These are phyloP conservation scores for Sphagnum magellanicum DNA, from an alignment of 228 moss, liverwort and hornwort genomes.

Conservation along the genomic window DNA sequence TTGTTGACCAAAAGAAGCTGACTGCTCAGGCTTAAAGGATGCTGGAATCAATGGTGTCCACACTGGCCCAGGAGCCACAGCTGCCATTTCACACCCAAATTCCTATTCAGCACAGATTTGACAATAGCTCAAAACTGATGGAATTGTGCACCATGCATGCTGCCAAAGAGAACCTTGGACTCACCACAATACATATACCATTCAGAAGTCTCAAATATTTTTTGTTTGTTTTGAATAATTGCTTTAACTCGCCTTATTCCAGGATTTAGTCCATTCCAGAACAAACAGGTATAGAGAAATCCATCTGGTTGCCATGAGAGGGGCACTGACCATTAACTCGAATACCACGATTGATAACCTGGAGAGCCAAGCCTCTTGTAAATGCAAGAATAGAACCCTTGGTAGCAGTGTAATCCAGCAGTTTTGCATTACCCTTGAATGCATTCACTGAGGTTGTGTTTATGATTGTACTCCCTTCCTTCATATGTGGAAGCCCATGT, in stretches of 20 bases:
- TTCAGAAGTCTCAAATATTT: no score
- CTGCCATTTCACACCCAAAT: conserved; percentile 13
- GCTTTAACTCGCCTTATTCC: no score
- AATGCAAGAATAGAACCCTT: conserved; percentile 84
- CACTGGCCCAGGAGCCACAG: conserved; percentile 83
- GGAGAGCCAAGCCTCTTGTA: conserved; percentile 61
- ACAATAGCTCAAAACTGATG: no score
- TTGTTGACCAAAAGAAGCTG: conserved; percentile 53
- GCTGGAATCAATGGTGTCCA: conserved; percentile 85
- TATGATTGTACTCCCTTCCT: conserved; percentile 64
- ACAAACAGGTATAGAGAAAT: no score
- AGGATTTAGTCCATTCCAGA: no score
- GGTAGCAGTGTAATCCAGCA: conserved; percentile 79
- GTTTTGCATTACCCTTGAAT: conserved; percentile 63
- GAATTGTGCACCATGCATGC: no score
- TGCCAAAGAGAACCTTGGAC: no score
- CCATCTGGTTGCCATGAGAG: no score
- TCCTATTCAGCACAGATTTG: no score
- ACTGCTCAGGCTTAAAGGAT: conserved; percentile 40
- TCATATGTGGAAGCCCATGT: conserved; percentile 66
- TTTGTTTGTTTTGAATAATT: no score
- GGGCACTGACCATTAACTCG: conserved; percentile 61
- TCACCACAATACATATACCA: no score
- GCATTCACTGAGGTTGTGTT: conserved; percentile 76
- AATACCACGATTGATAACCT: conserved; percentile 73